Conservation (phyloP, 2,329 filamentous ascomycete species). For the Claviceps cyperi region DNA sequence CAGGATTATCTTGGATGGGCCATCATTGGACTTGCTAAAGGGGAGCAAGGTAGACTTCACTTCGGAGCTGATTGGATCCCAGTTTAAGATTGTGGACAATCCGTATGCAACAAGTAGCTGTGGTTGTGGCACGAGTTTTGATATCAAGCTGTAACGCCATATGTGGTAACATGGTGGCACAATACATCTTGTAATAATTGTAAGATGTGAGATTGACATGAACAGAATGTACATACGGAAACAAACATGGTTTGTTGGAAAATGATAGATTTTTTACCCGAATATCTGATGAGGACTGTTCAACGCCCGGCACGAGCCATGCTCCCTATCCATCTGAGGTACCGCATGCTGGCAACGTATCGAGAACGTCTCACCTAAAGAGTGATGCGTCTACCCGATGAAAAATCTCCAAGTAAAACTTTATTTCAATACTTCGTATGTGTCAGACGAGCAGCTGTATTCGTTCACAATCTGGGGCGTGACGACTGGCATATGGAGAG, state of each 20-base stretch:
- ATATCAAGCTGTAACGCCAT: conserved; percentile 53
- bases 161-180: not conserved
- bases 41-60: conserved; percentile 95
- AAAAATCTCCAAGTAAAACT: too few relatives aligned
- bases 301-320: too few relatives aligned
- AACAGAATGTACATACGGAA: too few relatives aligned
- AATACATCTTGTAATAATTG: not conserved
- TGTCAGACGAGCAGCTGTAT: too few relatives aligned
- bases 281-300: too few relatives aligned
- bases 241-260: too few relatives aligned
- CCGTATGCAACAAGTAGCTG: conserved; percentile 85
- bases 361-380: too few relatives aligned
- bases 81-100: conserved; percentile 95
- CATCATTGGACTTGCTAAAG: conserved; percentile 75
- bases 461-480: not conserved
- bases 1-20: conserved; percentile 80
- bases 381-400: too few relatives aligned
- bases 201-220: too few relatives aligned
- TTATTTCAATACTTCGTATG: fast-evolving
- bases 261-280: too few relatives aligned
- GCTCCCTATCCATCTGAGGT: too few relatives aligned
- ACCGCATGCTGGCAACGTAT: too few relatives aligned
- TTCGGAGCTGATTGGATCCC: conserved; percentile 73
- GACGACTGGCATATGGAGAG: conserved; percentile 15
- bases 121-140: conserved; percentile 94